Evolutionary conservation across 208 protist genomes (phyloP).

Genomic region (Leishmania lainsoni): DNA sequence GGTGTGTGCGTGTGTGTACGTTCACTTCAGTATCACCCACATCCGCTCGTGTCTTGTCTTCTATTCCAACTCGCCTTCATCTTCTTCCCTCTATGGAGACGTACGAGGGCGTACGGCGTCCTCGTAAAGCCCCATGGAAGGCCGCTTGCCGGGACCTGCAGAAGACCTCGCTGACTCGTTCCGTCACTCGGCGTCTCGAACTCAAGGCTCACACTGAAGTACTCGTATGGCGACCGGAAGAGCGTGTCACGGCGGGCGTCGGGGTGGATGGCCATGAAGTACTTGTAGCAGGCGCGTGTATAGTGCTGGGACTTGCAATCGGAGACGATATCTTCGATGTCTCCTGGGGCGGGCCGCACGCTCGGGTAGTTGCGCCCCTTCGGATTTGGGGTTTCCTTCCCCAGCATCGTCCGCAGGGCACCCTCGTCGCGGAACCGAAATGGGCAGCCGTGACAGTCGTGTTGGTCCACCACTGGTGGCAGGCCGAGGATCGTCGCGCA

Average conservation of each 20-base stretch:
- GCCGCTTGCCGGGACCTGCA: conserved; percentile 20
- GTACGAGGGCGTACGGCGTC: conserved; percentile 47
- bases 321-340: conserved; percentile 90
- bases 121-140: conserved; percentile 43
- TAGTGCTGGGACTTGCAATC: conserved; percentile 89
- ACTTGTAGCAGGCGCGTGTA: conserved; percentile 91
- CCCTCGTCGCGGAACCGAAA: conserved; percentile 87
- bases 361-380: conserved; percentile 48
- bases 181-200: conserved; percentile 25
- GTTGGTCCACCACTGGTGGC: conserved; percentile 72
- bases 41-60: neutral
- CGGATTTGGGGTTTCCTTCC: conserved; percentile 60
- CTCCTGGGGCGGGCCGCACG: conserved; percentile 44
- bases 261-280: conserved; percentile 89
- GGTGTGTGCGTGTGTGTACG: too few relatives aligned
- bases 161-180: conserved; percentile 18
- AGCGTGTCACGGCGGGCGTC: conserved; percentile 79
- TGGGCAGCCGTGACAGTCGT: conserved; percentile 92
- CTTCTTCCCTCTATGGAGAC: conserved; percentile 9
- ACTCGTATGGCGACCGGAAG: conserved; percentile 90
- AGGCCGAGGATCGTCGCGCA: conserved; percentile 85
- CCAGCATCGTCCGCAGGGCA: conserved; percentile 53
- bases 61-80: neutral
- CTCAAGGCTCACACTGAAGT: conserved; percentile 74
- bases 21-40: neutral